These are phyloP conservation scores for Blastocystis hominis DNA, from an alignment of 352 stramenopile genomes.

Conservation along the genomic window DNA sequence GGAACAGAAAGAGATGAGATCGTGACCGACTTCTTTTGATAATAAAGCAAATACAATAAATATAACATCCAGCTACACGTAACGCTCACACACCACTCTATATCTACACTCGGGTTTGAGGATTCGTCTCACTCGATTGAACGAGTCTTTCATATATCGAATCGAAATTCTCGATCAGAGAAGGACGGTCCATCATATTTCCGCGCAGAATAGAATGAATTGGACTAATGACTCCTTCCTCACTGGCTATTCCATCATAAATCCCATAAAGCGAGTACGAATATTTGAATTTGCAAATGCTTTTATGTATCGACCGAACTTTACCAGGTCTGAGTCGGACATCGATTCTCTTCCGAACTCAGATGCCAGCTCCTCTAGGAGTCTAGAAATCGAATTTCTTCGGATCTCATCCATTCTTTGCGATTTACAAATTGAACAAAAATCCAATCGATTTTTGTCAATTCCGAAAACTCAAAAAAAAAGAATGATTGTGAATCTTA, in stretches of 20 bases:
- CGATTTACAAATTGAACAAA: neutral
- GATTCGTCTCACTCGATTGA: neutral
- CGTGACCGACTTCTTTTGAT: conserved; percentile 23
- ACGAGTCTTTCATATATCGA: neutral
- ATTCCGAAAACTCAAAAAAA: neutral
- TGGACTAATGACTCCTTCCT: neutral
- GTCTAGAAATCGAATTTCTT: conserved; percentile 3
- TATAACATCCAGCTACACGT: conserved; percentile 34
- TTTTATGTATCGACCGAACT: neutral
- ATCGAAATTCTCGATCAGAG: neutral
- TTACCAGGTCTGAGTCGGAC: neutral
- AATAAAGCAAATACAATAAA: neutral
- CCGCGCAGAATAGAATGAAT: neutral
- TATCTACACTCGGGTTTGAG: neutral
- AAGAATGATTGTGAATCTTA: neutral
- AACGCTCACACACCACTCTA: neutral
- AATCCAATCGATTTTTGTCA: neutral
- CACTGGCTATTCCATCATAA: neutral
- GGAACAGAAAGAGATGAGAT: conserved; percentile 8
- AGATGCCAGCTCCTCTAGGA: neutral
- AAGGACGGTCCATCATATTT: neutral
- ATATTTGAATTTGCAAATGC: neutral
- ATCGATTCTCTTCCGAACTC: neutral
- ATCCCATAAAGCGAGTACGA: neutral
- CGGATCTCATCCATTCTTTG: neutral